Evolutionary conservation across 1,284 basidiomycete genomes (phyloP), one percentile per base, ranked within the genome.

Genomic region (Sporisorium sorghi): DNA sequence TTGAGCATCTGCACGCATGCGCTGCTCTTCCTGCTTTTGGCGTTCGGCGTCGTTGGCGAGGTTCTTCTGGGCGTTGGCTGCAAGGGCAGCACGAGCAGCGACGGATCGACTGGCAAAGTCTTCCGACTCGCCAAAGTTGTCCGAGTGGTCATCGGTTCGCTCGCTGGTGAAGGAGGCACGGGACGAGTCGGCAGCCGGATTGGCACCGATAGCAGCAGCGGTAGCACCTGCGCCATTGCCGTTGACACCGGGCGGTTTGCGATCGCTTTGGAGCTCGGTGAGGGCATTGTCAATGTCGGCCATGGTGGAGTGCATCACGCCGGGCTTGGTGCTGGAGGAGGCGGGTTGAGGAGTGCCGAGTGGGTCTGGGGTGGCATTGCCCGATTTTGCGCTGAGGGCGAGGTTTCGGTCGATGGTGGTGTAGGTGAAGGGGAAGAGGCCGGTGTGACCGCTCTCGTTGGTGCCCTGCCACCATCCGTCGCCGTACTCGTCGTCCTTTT

Each of bases 391-490:
- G 39, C 60, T 67, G 32, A 72, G 68, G 23, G 77, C 81, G 11
- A 76, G 72, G 26, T 59, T 65, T 37, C 71, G 56, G 55, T 84
- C 81, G 48, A 71, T 56, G 28, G 83, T 82, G 3, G 94, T 97
- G 85, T 98, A 98, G 68, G 90, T 91, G 78, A 92, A 89, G 3
- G 96, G 97, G 83, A 99, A 99, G 10, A 99, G 87, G 10, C 96
- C 96, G 28, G 89, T 87, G 83, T 91, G 91, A 6, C 94, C 95
- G 28, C 89, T 87, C 15, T 89, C 85, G 85, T 96, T 97, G 43
- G 91, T 91, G 40, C 96, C 96, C 92, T 93, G 91, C 93, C 93
- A 98, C 96, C 96, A 99, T n/a, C 96, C 96, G 85, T 99, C 96
- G 43, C 90, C 90, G 84, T 94, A 99, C 62, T 90, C 87, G 73